These are phyloP conservation scores for Curvularia hawaiiensis DNA, from an alignment of 2,329 filamentous ascomycete species.

Conservation along the genomic window DNA sequence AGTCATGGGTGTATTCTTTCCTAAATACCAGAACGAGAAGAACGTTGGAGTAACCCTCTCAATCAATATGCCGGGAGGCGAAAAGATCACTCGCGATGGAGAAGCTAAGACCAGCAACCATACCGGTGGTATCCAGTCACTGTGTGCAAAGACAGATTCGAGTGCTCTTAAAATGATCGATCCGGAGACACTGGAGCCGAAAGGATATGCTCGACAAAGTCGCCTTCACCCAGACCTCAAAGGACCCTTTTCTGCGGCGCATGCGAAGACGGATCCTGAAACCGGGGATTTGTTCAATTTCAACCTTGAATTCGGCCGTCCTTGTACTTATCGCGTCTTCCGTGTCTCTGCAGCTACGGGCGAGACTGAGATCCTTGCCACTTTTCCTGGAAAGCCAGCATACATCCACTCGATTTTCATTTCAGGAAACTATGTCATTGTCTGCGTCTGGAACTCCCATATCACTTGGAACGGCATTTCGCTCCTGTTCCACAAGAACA, in stretches of 20 bases:
- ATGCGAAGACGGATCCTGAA: conserved; percentile 71
- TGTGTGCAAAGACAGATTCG: conserved; percentile 67
- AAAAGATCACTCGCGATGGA: conserved; percentile 17
- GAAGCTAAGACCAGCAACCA: conserved; percentile 26
- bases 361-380: conserved; percentile 72
- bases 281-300: conserved; percentile 83
- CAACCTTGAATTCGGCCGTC: conserved; percentile 69
- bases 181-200: conserved; percentile 72
- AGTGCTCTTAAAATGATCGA: conserved; percentile 66
- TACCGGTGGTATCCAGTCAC: conserved; percentile 50
- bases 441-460: conserved; percentile 74
- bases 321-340: conserved; percentile 71
- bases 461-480: conserved; percentile 62
- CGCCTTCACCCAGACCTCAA: conserved; percentile 70
- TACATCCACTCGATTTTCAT: conserved; percentile 88
- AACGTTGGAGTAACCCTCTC: conserved; percentile 72
- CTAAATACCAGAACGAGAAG: conserved; percentile 33
- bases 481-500: conserved; percentile 68
- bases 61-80: conserved; percentile 64
- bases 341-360: conserved; percentile 66
- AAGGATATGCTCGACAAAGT: conserved; percentile 65
- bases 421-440: conserved; percentile 70
- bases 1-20: conserved; percentile 65
- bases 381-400: conserved; percentile 63
- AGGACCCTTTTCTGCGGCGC: conserved; percentile 71